Percentiles rank a stretch among this genome's conserved stretches.
Evolutionary conservation across 352 stramenopile genomes (phyloP).

Genomic region (Globisporangium acanthophoron): DNA sequence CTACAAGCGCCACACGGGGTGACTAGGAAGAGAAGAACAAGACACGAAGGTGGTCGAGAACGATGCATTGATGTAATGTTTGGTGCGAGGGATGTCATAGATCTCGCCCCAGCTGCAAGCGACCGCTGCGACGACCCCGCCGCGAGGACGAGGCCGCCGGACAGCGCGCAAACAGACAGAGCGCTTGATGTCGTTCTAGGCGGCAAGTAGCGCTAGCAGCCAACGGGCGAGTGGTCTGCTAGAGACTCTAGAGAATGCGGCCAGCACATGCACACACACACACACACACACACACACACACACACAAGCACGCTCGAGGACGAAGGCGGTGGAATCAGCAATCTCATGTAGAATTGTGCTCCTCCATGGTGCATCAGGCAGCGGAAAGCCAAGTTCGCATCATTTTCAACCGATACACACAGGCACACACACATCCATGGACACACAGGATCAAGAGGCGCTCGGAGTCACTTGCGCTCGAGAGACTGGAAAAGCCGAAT

Average conservation of each 20-base stretch:
- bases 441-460: neutral
- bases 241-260: slow-evolving; percentile 17
- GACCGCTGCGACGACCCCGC: slow-evolving; percentile 5
- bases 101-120: slow-evolving; percentile 11
- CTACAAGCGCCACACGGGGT: no score
- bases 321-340: slow-evolving; percentile 22
- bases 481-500: no score
- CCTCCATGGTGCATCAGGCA: slow-evolving; percentile 35
- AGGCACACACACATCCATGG: slow-evolving; percentile 6
- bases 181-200: slow-evolving; percentile 14
- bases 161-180: slow-evolving; percentile 10
- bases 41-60: no score
- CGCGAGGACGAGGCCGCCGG: neutral
- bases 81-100: slow-evolving; percentile 7
- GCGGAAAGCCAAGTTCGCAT: slow-evolving; percentile 25
- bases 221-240: slow-evolving; percentile 14
- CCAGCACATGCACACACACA: slow-evolving; percentile 4
- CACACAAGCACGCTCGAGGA: neutral
- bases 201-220: slow-evolving; percentile 15
- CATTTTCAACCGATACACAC: slow-evolving; percentile 20
- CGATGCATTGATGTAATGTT: no score
- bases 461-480: no score
- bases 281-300: neutral
- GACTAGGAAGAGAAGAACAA: no score
- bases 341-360: slow-evolving; percentile 53